phyloP scores from a whole-genome alignment of 768 basidiomycete genomes.

The Leccinum variicolor region DNA sequence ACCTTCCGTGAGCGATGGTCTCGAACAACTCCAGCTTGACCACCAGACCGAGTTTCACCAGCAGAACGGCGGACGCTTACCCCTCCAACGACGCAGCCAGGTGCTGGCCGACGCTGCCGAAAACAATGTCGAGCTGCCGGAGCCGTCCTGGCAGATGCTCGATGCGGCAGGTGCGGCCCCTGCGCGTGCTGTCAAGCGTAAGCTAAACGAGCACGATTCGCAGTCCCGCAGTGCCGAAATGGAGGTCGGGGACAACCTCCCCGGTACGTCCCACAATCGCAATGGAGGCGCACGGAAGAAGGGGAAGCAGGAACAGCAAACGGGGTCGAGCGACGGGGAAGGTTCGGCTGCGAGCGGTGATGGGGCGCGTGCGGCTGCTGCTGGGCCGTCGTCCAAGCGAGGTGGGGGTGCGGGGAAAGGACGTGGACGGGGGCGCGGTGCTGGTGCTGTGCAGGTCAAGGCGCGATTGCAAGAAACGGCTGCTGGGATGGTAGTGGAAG shows the following conservation, averaged over 20 bases:
- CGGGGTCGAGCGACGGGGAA: constrained; percentile 13
- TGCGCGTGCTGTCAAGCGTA: constrained; percentile 36
- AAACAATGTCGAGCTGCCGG: constrained; percentile 36
- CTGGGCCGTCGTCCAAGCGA: constrained; percentile 11
- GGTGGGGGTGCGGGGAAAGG: constrained; percentile 19
- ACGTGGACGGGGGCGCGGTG: constrained; percentile 20
- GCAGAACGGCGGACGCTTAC: constrained; percentile 14
- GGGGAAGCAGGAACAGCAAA: constrained; percentile 21
- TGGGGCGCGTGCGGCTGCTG: background rate
- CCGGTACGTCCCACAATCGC: background rate
- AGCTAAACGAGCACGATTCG: constrained; percentile 28
- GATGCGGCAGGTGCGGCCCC: constrained; percentile 21
- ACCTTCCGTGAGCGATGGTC: constrained; percentile 30
- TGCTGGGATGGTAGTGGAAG: constrained; percentile 27
- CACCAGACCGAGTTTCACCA: constrained; percentile 10
- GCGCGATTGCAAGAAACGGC: constrained; percentile 26
- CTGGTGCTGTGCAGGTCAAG: constrained; percentile 11
- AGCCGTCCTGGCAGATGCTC: constrained; percentile 60
- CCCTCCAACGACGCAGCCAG: constrained; percentile 47
- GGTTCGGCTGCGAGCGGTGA: constrained; percentile 15
- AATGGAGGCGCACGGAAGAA: constrained; percentile 22
- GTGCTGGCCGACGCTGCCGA: constrained; percentile 47
- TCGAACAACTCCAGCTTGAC: constrained; percentile 34
- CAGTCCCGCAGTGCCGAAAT: constrained; percentile 27
- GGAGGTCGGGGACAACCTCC: constrained; percentile 15